phyloP scores from a whole-genome alignment of 495 filamentous ascomycete genomes.

The Aspergillus leporis region DNA sequence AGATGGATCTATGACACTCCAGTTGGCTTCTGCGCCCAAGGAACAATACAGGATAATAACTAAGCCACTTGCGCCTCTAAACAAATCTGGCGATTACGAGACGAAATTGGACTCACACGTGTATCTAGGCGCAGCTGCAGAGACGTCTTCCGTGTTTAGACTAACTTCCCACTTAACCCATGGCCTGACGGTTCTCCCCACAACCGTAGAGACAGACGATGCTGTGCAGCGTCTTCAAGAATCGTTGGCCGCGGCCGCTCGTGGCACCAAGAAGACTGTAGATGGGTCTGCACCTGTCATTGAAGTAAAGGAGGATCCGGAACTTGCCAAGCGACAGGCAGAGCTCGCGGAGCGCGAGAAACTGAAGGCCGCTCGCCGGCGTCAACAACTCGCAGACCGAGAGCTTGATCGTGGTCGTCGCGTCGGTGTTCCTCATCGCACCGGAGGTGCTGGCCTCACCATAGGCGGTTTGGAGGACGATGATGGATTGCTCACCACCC shows the following conservation, averaged over 20 bases:
- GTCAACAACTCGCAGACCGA: conserved; percentile 67
- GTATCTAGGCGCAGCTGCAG: conserved; percentile 75
- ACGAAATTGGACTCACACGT: conserved; percentile 75
- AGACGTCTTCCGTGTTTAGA: conserved; percentile 67
- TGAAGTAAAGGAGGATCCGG: conserved; percentile 71
- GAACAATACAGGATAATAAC: conserved; percentile 78
- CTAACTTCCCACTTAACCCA: conserved; percentile 80
- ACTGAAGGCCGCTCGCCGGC: conserved; percentile 63
- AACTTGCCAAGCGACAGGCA: conserved; percentile 72
- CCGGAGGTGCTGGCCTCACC: conserved; percentile 60
- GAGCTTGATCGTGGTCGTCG: conserved; percentile 59
- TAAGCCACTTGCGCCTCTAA: conserved; percentile 73
- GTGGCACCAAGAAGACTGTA: conserved; percentile 57
- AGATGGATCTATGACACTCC: conserved; percentile 80
- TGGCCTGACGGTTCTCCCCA: conserved; percentile 69
- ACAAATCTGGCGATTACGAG: conserved; percentile 60
- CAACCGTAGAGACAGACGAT: conserved; percentile 69
- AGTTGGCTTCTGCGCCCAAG: conserved; percentile 67
- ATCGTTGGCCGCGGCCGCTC: conserved; percentile 61
- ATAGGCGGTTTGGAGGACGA: conserved; percentile 75
- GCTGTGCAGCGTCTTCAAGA: conserved; percentile 75
- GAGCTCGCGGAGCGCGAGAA: conserved; percentile 74
- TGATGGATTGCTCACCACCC: conserved; percentile 48
- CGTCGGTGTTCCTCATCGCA: conserved; percentile 45
- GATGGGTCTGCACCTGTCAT: conserved; percentile 59